Evolutionary conservation across 1,284 basidiomycete genomes (phyloP).

Genomic region (Sphagnurus paluster): DNA sequence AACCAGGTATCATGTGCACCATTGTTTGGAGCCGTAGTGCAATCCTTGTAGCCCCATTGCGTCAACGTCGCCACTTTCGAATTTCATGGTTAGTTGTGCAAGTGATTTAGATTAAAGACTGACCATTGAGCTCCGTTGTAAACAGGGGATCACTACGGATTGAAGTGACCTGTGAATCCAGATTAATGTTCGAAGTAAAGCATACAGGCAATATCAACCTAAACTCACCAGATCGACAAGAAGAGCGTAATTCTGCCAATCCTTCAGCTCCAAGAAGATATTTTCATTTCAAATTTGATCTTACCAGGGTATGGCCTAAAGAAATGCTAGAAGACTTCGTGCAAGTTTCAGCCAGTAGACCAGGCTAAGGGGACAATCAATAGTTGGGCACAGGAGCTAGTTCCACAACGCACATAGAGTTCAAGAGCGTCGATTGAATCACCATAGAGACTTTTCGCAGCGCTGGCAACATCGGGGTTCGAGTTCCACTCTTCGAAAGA

Average conservation of each 20-base stretch:
- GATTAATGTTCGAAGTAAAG: neutral
- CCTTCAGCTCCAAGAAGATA: no score
- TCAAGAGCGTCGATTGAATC: conserved; percentile 24
- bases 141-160: conserved; percentile 22
- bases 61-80: conserved; percentile 17
- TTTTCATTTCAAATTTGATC: no score
- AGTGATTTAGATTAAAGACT: no score
- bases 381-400: neutral
- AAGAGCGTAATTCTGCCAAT: conserved; percentile 16
- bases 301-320: conserved; percentile 22
- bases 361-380: conserved; percentile 16
- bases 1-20: conserved; percentile 20
- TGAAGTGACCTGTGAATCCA: conserved; percentile 14
- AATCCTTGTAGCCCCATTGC: conserved; percentile 22
- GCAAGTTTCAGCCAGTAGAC: conserved; percentile 21
- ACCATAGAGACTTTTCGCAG: conserved; percentile 20
- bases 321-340: conserved; percentile 14
- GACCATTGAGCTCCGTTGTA: conserved; percentile 19
- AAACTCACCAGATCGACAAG: conserved; percentile 19
- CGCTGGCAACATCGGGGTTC: conserved; percentile 11
- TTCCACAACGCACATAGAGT: conserved; percentile 21
- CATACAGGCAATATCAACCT: no score
- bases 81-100: neutral
- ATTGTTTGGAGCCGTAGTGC: conserved; percentile 5
- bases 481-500: conserved; percentile 22